phyloP scores from a whole-genome alignment of 257 asterid species.

The Solanum ossicruentum region DNA sequence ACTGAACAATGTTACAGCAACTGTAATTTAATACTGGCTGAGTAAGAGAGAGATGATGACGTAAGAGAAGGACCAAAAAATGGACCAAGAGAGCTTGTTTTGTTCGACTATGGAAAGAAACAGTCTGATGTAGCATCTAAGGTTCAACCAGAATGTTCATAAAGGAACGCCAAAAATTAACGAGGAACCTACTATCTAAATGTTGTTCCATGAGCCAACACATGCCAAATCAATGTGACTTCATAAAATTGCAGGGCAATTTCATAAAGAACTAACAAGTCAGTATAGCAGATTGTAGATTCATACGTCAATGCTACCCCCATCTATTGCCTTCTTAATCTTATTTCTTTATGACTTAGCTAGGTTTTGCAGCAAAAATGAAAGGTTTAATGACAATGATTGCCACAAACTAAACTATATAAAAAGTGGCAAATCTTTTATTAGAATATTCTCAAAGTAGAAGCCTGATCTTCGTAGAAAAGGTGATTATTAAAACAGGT shows the following conservation, averaged over 20 bases:
- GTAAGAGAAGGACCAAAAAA: neutral
- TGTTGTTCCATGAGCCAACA: neutral
- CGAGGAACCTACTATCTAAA: neutral
- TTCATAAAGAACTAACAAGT: neutral
- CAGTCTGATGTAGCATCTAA: neutral
- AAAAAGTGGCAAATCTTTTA: neutral
- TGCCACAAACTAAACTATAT: neutral
- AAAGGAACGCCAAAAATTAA: neutral
- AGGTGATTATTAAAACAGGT: neutral
- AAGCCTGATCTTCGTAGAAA: neutral
- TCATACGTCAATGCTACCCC: neutral
- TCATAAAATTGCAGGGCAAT: neutral
- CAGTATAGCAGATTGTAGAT: neutral
- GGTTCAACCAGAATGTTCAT: neutral
- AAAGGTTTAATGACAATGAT: neutral
- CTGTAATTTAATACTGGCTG: neutral
- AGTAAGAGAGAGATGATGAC: neutral
- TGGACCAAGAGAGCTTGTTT: neutral
- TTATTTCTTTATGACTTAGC: neutral
- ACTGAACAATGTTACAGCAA: neutral
- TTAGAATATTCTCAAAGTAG: neutral
- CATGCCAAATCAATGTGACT: neutral
- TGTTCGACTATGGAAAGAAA: neutral
- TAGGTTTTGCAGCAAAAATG: neutral
- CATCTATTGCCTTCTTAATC: neutral